A percentile compares a stretch with the other conserved stretches of the same genome.
phyloP scores from a whole-genome alignment of 495 filamentous ascomycete species.

The Neurospora tetrasperma region DNA sequence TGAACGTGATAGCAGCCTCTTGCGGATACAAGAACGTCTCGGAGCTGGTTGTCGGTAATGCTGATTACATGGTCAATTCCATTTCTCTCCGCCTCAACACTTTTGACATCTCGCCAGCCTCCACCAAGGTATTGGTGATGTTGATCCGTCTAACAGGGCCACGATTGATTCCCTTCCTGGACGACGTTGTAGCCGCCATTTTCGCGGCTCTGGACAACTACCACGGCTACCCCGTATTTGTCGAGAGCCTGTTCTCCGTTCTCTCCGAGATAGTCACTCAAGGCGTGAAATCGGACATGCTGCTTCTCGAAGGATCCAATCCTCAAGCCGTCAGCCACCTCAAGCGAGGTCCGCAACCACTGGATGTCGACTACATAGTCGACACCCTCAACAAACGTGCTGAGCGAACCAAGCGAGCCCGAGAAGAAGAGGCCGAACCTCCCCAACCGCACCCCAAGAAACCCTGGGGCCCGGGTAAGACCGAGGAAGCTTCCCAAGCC shows the following conservation, averaged over 20 bases:
- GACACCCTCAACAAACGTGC: slow-evolving; percentile 13
- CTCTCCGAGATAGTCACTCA: slow-evolving; percentile 74
- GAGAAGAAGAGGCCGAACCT: slow-evolving; percentile 22
- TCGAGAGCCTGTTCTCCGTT: slow-evolving; percentile 76
- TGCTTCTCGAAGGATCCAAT: slow-evolving; percentile 32
- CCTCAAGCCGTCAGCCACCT: slow-evolving; percentile 26
- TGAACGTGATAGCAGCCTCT: slow-evolving; percentile 64
- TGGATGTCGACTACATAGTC: slow-evolving; percentile 11
- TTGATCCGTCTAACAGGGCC: slow-evolving; percentile 84
- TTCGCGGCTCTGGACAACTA: slow-evolving; percentile 87
- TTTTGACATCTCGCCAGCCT: slow-evolving; percentile 83
- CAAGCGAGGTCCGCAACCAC: slow-evolving; percentile 12
- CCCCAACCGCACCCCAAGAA: slow-evolving; percentile 11
- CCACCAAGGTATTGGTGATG: slow-evolving; percentile 85
- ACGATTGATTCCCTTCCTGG: slow-evolving; percentile 72
- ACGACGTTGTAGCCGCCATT: slow-evolving; percentile 80
- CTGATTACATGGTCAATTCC: slow-evolving; percentile 93
- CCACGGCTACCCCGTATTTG: slow-evolving; percentile 83
- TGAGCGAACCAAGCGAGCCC: slow-evolving; percentile 4
- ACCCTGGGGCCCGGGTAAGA: slow-evolving; percentile 31
- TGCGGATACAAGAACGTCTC: slow-evolving; percentile 69
- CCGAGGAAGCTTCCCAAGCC: slow-evolving; percentile 25
- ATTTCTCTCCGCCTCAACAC: slow-evolving; percentile 81
- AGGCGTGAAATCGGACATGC: slow-evolving; percentile 52
- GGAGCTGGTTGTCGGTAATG: slow-evolving; percentile 80